A percentile compares a stretch with the other conserved stretches of the same genome.
These are phyloP conservation scores for Hyaloscypha variabilis DNA, from an alignment of 495 filamentous ascomycete genomes.

Conservation along the genomic window DNA sequence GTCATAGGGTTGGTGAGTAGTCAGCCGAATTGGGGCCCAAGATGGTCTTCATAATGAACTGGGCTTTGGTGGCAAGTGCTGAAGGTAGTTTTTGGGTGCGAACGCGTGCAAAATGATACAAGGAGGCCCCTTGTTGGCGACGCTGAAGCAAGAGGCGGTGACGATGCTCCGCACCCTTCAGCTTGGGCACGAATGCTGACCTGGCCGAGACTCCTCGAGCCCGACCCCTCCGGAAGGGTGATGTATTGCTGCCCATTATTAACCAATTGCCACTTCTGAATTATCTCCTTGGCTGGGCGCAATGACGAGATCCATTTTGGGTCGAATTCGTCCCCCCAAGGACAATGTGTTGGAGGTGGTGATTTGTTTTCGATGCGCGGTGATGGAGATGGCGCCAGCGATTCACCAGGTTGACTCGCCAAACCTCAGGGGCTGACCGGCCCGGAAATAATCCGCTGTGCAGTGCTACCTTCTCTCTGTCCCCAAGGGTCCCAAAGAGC, in stretches of 20 bases:
- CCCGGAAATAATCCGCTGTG: not conserved
- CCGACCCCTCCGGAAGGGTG: constrained; percentile 19
- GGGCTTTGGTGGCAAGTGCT: not conserved
- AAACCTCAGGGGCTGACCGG: not conserved
- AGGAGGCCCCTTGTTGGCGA: not conserved
- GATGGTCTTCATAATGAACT: not conserved
- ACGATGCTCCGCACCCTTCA: not conserved
- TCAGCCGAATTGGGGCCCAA: constrained; percentile 1
- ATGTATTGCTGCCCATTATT: constrained; percentile 20
- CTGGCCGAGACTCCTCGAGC: not conserved
- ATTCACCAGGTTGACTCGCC: not conserved
- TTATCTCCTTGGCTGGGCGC: constrained; percentile 7
- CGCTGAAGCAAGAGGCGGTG: not conserved
- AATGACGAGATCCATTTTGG: constrained; percentile 1
- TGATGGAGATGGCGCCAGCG: not conserved
- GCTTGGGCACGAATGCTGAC: constrained; percentile 4
- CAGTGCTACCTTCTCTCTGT: too few relatives aligned
- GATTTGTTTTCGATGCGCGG: not conserved
- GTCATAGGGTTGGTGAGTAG: not conserved
- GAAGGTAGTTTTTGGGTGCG: constrained; percentile 3
- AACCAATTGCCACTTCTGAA: not conserved
- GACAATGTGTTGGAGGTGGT: not conserved
- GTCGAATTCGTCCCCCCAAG: not conserved
- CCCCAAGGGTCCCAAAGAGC: too few relatives aligned
- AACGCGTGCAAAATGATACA: not conserved